Conservation (phyloP, 495 filamentous ascomycete species). For the Tetracladium setigerum region DNA sequence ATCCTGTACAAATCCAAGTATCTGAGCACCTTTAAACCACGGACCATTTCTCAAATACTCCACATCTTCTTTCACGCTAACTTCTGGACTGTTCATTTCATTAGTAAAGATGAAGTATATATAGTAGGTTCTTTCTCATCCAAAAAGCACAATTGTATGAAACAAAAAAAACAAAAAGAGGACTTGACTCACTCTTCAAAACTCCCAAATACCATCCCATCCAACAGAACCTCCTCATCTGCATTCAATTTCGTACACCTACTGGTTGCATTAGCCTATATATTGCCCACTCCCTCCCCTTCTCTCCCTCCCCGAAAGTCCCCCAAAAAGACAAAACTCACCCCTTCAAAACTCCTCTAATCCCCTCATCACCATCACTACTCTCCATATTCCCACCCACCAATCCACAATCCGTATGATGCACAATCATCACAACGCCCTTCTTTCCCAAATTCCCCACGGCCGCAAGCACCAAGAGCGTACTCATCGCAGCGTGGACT, state of each 20-base stretch:
- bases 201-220: constrained; percentile 6
- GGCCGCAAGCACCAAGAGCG: constrained; percentile 12
- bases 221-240: constrained; percentile 1
- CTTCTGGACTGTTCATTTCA: constrained; percentile 5
- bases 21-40: constrained; percentile 17
- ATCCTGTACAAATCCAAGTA: constrained; percentile 19
- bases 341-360: constrained; percentile 6
- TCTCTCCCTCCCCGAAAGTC: neutral
- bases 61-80: constrained; percentile 19
- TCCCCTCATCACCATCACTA: constrained; percentile 7
- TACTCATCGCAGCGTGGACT: constrained; percentile 10
- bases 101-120: neutral
- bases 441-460: constrained; percentile 18
- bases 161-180: neutral
- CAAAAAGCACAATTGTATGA: too few relatives aligned
- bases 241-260: neutral
- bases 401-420: constrained; percentile 23
- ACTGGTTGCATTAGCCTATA: too few relatives aligned
- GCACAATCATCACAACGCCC: constrained; percentile 17
- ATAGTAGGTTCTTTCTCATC: neutral
- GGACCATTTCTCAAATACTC: constrained; percentile 5
- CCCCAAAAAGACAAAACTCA: too few relatives aligned
- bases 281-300: constrained; percentile 7
- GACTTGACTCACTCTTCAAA: constrained; percentile 5
- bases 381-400: neutral